Evolutionary conservation across 2,329 filamentous ascomycete species (phyloP).

Genomic region (Fusarium tjaetaba): DNA sequence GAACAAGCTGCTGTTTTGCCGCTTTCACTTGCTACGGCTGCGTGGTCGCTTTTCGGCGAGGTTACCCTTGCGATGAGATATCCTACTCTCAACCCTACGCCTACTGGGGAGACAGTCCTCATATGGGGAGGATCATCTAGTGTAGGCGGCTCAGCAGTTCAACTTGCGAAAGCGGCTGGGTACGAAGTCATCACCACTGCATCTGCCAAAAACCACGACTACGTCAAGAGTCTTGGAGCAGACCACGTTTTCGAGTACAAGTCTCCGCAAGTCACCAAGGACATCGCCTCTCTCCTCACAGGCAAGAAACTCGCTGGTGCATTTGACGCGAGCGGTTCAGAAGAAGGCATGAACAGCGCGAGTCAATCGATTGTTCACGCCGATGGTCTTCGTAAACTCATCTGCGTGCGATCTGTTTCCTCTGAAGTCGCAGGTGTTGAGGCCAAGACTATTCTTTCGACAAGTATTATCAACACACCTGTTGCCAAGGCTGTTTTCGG

Average conservation of each 20-base stretch:
- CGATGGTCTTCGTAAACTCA: constrained; percentile 16
- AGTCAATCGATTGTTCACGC: constrained; percentile 15
- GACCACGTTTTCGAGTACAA: constrained; percentile 57
- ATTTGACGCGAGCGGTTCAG: constrained; percentile 16
- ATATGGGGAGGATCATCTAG: constrained; percentile 62
- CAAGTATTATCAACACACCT: constrained; percentile 15
- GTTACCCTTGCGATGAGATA: constrained; percentile 12
- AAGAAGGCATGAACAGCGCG: background rate
- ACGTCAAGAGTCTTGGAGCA: constrained; percentile 56
- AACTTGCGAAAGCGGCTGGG: constrained; percentile 55
- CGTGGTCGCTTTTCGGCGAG: constrained; percentile 35
- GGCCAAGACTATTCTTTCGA: constrained; percentile 5
- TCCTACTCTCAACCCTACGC: background rate
- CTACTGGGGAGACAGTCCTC: constrained; percentile 8
- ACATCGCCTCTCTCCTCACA: constrained; percentile 14
- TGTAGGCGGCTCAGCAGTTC: constrained; percentile 58
- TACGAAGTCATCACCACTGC: constrained; percentile 57
- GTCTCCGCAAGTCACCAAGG: constrained; percentile 31
- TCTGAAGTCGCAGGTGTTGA: background rate
- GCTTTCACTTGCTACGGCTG: constrained; percentile 34
- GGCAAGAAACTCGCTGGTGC: constrained; percentile 12
- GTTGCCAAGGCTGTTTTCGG: constrained; percentile 25
- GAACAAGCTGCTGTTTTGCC: constrained; percentile 36
- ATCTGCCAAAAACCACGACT: constrained; percentile 55
- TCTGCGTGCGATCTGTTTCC: constrained; percentile 10